phyloP scores from a whole-genome alignment of 306 rosid genomes.

The Abrus precatorius region DNA sequence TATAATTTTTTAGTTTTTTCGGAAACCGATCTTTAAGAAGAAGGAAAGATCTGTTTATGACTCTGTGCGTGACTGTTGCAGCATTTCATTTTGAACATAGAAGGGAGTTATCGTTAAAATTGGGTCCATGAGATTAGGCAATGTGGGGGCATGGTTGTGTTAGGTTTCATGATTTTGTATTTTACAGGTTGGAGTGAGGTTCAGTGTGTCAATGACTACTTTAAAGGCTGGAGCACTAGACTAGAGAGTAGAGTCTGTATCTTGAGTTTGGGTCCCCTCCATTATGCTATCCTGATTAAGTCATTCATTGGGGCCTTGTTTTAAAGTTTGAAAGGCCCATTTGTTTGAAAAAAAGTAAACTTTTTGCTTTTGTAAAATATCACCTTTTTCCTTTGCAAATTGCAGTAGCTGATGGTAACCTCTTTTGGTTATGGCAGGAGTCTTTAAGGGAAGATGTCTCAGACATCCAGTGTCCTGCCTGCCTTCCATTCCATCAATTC shows the following conservation, averaged over 20 bases:
- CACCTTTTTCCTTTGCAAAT: conserved; percentile 51
- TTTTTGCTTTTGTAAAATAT: conserved; percentile 36
- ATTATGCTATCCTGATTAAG: conserved; percentile 59
- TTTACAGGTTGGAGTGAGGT: conserved; percentile 50
- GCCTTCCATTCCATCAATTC: conserved; percentile 74
- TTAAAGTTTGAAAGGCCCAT: conserved; percentile 60
- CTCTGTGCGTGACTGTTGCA: background rate
- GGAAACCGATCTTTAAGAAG: conserved; percentile 18
- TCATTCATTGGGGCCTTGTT: conserved; percentile 67
- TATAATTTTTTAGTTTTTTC: background rate
- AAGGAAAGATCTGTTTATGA: conserved; percentile 28
- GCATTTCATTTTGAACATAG: conserved; percentile 42
- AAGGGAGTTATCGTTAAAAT: conserved; percentile 26
- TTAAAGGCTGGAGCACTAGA: conserved; percentile 56
- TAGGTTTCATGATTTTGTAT: conserved; percentile 47
- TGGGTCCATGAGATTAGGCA: conserved; percentile 44
- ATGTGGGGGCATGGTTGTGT: conserved; percentile 41
- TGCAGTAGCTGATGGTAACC: conserved; percentile 50
- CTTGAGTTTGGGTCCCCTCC: conserved; percentile 80
- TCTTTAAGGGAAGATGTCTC: conserved; percentile 69
- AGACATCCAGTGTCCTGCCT: conserved; percentile 58
- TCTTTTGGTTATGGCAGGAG: conserved; percentile 56
- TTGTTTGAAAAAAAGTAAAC: conserved; percentile 52
- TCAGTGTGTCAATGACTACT: conserved; percentile 57
- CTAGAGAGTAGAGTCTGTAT: conserved; percentile 50